Evolutionary conservation across 2,329 filamentous ascomycete genomes (phyloP).

Genomic region (Xylariomycetidae sp.): DNA sequence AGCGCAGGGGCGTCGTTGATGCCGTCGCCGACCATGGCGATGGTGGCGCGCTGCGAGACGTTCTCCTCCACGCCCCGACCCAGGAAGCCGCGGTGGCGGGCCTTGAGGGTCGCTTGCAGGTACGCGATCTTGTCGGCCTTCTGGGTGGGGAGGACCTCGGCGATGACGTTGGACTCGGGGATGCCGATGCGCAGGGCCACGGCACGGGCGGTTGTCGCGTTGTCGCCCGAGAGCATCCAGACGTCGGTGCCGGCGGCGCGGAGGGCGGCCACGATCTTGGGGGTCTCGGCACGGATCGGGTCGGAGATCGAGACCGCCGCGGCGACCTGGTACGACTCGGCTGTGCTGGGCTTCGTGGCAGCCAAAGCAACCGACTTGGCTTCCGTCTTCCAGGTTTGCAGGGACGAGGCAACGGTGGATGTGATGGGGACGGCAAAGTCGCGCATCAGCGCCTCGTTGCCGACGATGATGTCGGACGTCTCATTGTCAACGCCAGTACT

Average conservation of each 20-base stretch:
- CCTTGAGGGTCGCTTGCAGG: conserved; percentile 48
- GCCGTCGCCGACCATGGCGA: conserved; percentile 85
- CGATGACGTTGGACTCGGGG: conserved; percentile 66
- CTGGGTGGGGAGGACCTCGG: conserved; percentile 77
- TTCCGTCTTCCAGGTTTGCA: conserved; percentile 54
- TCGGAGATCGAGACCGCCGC: conserved; percentile 74
- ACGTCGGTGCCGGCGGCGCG: conserved; percentile 62
- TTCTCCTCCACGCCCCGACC: conserved; percentile 10
- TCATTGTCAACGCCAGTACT: conserved; percentile 22
- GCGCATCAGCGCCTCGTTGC: conserved; percentile 65
- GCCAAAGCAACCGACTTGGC: conserved; percentile 60
- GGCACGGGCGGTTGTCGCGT: conserved; percentile 73
- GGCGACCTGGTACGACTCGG: conserved; percentile 42
- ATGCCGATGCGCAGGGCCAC: conserved; percentile 76
- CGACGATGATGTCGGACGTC: conserved; percentile 53
- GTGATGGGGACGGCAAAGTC: conserved; percentile 39
- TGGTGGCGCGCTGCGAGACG: conserved; percentile 37
- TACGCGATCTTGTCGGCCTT: conserved; percentile 69
- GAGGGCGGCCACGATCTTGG: conserved; percentile 57
- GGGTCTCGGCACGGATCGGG: conserved; percentile 69
- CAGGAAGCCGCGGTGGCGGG: conserved; percentile 20
- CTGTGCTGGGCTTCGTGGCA: conserved; percentile 32
- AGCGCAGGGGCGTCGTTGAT: conserved; percentile 86
- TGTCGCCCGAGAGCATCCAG: conserved; percentile 93
- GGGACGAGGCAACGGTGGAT: conserved; percentile 23